Conservation (phyloP, 768 basidiomycete genomes). For the Boletus tylopilopsis region DNA sequence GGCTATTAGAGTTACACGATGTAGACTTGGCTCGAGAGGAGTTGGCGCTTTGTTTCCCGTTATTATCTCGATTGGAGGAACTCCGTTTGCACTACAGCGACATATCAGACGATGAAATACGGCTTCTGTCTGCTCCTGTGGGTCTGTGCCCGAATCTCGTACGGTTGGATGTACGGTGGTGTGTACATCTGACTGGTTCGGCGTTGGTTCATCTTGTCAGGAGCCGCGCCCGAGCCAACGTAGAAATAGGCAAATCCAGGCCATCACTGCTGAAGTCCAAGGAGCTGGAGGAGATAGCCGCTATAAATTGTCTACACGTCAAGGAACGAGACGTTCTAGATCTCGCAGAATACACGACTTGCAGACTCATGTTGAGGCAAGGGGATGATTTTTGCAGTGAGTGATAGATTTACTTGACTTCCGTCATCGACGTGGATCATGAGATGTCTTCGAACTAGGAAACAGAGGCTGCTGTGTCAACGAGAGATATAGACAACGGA, state of each 20-base stretch:
- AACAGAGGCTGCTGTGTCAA: conserved; percentile 51
- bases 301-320: conserved; percentile 57
- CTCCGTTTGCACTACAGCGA: conserved; percentile 58
- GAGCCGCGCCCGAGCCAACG: conserved; percentile 30
- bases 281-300: conserved; percentile 43
- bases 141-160: conserved; percentile 46
- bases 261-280: conserved; percentile 9
- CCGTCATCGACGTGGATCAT: no score
- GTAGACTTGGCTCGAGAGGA: conserved; percentile 39
- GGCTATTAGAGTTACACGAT: conserved; percentile 47
- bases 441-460: conserved; percentile 28
- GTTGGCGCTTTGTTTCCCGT: conserved; percentile 34
- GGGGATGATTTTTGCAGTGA: conserved; percentile 52
- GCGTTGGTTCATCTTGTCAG: conserved; percentile 49
- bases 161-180: conserved; percentile 57
- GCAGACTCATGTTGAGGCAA: conserved; percentile 41
- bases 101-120: conserved; percentile 45
- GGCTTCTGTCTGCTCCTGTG: conserved; percentile 34
- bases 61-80: conserved; percentile 41
- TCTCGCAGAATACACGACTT: conserved; percentile 44
- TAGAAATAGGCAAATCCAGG: not conserved
- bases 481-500: conserved; percentile 49
- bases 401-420: conserved; percentile 21
- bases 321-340: conserved; percentile 51
- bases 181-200: conserved; percentile 47